phyloP scores from a whole-genome alignment of 2,329 filamentous ascomycete genomes.

The Xylaria sp. region DNA sequence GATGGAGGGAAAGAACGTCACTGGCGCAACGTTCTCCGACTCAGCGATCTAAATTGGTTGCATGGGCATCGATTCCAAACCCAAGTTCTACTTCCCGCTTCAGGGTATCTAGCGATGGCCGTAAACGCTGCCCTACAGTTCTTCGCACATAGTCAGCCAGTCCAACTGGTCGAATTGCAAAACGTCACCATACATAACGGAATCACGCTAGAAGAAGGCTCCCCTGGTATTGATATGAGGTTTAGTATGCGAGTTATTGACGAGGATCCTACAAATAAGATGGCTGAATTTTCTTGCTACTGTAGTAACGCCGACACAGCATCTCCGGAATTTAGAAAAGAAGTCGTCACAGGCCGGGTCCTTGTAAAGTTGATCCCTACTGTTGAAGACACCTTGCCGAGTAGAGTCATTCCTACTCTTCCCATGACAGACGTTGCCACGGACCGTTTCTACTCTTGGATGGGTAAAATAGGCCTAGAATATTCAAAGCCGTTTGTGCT shows the following conservation, averaged over 20 bases:
- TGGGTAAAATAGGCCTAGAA: slow-evolving; percentile 20
- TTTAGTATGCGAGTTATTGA: not conserved
- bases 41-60: slow-evolving; percentile 13
- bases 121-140: not conserved
- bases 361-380: not conserved
- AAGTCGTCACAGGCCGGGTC: not conserved
- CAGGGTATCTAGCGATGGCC: slow-evolving; percentile 2
- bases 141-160: not conserved
- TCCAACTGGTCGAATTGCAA: not conserved
- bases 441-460: slow-evolving; percentile 32
- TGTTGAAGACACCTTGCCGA: not conserved
- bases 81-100: slow-evolving; percentile 14
- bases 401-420: slow-evolving; percentile 1
- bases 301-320: not conserved
- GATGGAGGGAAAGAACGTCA: not conserved
- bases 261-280: not conserved
- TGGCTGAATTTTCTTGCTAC: not conserved
- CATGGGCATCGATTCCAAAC: slow-evolving; percentile 9
- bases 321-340: not conserved
- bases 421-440: slow-evolving; percentile 20
- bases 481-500: slow-evolving; percentile 16
- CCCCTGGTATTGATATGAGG: not conserved
- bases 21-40: slow-evolving; percentile 10
- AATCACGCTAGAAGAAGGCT: not conserved
- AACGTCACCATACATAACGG: slow-evolving; percentile 5